These are phyloP conservation scores for Austroboletus niveus DNA, from an alignment of 1,284 basidiomycete genomes.

Conservation along the genomic window DNA sequence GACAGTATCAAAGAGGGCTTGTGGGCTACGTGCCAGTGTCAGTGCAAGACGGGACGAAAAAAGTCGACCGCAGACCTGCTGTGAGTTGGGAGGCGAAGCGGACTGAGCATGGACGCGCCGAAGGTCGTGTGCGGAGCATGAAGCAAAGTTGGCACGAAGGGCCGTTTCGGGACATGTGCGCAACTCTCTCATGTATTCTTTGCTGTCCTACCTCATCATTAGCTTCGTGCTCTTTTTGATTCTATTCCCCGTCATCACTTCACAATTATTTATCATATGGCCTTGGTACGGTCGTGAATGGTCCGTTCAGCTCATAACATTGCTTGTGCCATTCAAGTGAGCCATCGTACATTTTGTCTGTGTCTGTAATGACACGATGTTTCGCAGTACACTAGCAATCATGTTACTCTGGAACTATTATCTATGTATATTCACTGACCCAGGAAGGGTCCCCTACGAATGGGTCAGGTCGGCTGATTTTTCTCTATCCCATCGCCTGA, in stretches of 20 bases:
- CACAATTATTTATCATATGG: constrained; percentile 89
- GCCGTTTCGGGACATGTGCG: constrained; percentile 5
- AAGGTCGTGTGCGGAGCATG: constrained; percentile 7
- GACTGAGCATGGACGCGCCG: constrained; percentile 5
- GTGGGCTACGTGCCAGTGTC: neutral
- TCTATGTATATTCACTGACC: constrained; percentile 77
- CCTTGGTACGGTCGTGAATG: constrained; percentile 81
- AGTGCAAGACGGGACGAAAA: neutral
- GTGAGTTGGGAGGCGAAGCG: constrained; percentile 9
- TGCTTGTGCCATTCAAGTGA: constrained; percentile 89
- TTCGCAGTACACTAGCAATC: constrained; percentile 63
- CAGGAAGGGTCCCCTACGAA: constrained; percentile 75
- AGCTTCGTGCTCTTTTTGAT: constrained; percentile 76
- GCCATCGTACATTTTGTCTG: constrained; percentile 24
- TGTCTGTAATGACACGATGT: constrained; percentile 10
- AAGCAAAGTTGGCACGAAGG: constrained; percentile 16
- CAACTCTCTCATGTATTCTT: constrained; percentile 39
- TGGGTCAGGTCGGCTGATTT: constrained; percentile 59
- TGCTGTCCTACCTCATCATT: constrained; percentile 64
- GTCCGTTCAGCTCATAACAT: constrained; percentile 67
- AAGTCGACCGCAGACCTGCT: no score
- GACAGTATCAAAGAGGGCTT: constrained; percentile 17
- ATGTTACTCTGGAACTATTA: constrained; percentile 88
- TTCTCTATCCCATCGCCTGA: constrained; percentile 4
- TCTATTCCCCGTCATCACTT: constrained; percentile 83